phyloP scores from a whole-genome alignment of 225 moss, liverwort and hornwort genomes.

The Thuidium tamariscinum region DNA sequence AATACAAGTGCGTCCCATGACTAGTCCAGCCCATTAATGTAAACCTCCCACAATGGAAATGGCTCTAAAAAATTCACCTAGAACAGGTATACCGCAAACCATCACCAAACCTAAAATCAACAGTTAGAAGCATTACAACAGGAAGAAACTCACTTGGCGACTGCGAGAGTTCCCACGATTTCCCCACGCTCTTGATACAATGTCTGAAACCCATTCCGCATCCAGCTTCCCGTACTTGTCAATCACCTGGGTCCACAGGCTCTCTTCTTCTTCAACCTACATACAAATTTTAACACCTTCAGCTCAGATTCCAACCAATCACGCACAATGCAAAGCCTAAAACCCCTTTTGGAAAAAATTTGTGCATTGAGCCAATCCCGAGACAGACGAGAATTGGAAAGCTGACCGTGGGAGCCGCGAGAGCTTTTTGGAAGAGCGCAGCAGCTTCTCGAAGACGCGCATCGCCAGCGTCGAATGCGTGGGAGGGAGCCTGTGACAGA shows the following conservation, averaged over 20 bases:
- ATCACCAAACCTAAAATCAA: background rate
- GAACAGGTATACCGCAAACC: background rate
- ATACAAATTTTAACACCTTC: background rate
- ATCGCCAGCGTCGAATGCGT: constrained; percentile 67
- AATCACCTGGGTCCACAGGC: constrained; percentile 76
- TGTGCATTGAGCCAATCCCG: background rate
- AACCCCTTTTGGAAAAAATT: background rate
- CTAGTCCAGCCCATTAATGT: background rate
- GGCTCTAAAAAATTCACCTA: background rate
- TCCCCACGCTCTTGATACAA: constrained; percentile 89
- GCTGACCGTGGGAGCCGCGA: constrained; percentile 73
- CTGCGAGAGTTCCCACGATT: constrained; percentile 96
- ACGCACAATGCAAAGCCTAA: background rate
- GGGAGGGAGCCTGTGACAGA: constrained; percentile 46
- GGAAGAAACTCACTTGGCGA: constrained; percentile 46
- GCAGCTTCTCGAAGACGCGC: constrained; percentile 70
- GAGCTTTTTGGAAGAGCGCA: constrained; percentile 64
- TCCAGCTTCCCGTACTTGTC: constrained; percentile 57
- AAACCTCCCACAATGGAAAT: background rate
- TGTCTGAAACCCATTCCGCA: constrained; percentile 92
- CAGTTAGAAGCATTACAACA: background rate
- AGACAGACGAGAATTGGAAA: background rate
- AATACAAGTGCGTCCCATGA: background rate
- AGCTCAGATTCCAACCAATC: background rate
- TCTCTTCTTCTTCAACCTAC: constrained; percentile 96